A percentile compares a stretch with the other conserved stretches of the same genome.
Evolutionary conservation across 306 rosid genomes (phyloP).

Genomic region (Medicago arabica): DNA sequence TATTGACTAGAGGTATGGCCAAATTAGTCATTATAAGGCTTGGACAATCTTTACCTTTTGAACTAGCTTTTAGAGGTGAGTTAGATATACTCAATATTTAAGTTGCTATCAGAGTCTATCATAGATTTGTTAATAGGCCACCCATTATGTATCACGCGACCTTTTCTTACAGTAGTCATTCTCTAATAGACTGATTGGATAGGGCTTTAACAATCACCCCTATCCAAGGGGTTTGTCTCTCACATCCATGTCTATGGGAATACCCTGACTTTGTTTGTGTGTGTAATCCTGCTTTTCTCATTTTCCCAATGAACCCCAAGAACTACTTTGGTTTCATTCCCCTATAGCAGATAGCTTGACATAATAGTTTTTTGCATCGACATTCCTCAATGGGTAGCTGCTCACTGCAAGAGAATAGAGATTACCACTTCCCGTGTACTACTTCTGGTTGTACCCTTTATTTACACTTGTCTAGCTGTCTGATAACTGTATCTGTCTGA

Average conservation of each 20-base stretch:
- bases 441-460: background rate
- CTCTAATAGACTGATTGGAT: background rate
- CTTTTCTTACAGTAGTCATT: background rate
- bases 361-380: background rate
- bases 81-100: constrained; percentile 1
- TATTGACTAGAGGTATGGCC: constrained; percentile 10
- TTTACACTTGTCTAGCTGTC: background rate
- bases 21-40: constrained; percentile 4
- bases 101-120: background rate
- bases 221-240: constrained; percentile 9
- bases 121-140: background rate
- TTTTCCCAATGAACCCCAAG: background rate
- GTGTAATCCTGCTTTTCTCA: constrained; percentile 15
- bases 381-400: constrained; percentile 4
- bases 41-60: background rate
- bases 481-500: background rate
- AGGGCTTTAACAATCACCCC: background rate
- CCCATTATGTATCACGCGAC: background rate
- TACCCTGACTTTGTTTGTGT: background rate
- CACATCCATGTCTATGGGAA: constrained; percentile 11
- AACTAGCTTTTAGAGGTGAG: constrained; percentile 1
- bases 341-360: background rate
- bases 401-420: background rate
- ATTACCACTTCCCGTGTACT: background rate
- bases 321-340: constrained; percentile 17